Evolutionary conservation across 106 monocot species (phyloP).

Genomic region (Dendrobium officinale): DNA sequence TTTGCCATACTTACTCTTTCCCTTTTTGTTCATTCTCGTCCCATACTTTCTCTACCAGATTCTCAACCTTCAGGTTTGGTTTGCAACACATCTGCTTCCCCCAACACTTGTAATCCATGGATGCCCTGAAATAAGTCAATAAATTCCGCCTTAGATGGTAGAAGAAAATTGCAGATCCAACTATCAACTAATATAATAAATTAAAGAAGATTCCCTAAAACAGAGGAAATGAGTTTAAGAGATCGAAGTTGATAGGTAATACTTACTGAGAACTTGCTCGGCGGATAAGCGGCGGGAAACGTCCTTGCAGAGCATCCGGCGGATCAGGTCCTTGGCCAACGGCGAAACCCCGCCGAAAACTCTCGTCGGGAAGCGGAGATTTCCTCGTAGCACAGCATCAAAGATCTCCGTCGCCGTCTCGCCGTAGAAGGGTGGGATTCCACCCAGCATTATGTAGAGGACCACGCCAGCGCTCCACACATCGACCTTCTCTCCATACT

Average conservation of each 20-base stretch:
- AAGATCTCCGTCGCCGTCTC: constrained; percentile 63
- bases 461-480: constrained; percentile 92
- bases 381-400: constrained; percentile 58
- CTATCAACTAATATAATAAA: background rate
- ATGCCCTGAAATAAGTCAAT: background rate
- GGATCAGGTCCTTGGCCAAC: constrained; percentile 72
- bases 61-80: background rate
- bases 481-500: constrained; percentile 78
- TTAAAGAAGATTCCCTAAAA: background rate
- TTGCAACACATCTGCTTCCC: background rate
- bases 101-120: constrained; percentile 1
- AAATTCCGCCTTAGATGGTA: background rate
- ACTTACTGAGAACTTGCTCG: constrained; percentile 84
- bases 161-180: background rate
- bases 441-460: constrained; percentile 59
- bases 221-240: background rate
- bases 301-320: constrained; percentile 81
- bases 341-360: constrained; percentile 43
- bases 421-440: constrained; percentile 63
- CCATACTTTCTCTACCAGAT: too few relatives aligned
- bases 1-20: too few relatives aligned
- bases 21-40: too few relatives aligned
- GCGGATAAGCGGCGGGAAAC: constrained; percentile 42
- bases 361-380: constrained; percentile 63
- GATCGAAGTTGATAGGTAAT: background rate